These are phyloP conservation scores for Vigna nakashimae DNA, from an alignment of 306 rosid genomes.

Conservation along the genomic window DNA sequence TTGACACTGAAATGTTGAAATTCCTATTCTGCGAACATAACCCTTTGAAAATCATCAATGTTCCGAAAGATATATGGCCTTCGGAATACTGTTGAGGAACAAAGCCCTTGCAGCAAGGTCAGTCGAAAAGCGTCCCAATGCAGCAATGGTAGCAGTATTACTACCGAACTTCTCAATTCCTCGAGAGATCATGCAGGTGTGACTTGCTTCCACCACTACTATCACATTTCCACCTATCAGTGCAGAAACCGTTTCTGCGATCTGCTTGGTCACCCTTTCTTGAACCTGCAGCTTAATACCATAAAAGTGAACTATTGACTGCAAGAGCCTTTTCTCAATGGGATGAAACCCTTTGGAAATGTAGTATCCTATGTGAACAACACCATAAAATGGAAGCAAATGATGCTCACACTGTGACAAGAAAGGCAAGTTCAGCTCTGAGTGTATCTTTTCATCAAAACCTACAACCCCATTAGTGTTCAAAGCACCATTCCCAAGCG, in stretches of 20 bases:
- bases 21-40: too few relatives aligned
- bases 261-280: constrained; percentile 81
- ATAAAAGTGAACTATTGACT: constrained; percentile 67
- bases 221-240: constrained; percentile 65
- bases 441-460: constrained; percentile 50
- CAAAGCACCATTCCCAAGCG: constrained; percentile 9
- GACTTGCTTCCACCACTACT: constrained; percentile 83
- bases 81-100: neutral
- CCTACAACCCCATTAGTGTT: neutral
- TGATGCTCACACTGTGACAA: constrained; percentile 72
- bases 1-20: too few relatives aligned
- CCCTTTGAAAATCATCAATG: too few relatives aligned
- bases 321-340: constrained; percentile 60
- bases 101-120: neutral
- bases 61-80: too few relatives aligned
- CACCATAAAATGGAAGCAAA: constrained; percentile 78
- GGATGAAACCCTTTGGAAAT: constrained; percentile 49
- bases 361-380: constrained; percentile 70
- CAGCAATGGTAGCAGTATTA: constrained; percentile 75
- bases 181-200: constrained; percentile 84
- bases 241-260: constrained; percentile 71
- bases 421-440: constrained; percentile 63
- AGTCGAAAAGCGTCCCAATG: neutral
- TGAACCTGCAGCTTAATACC: constrained; percentile 92
- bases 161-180: constrained; percentile 85